Percentiles rank a stretch among this genome's conserved stretches.
Conservation (phyloP, 345 rosid species). For the Euphorbia lathyris region DNA sequence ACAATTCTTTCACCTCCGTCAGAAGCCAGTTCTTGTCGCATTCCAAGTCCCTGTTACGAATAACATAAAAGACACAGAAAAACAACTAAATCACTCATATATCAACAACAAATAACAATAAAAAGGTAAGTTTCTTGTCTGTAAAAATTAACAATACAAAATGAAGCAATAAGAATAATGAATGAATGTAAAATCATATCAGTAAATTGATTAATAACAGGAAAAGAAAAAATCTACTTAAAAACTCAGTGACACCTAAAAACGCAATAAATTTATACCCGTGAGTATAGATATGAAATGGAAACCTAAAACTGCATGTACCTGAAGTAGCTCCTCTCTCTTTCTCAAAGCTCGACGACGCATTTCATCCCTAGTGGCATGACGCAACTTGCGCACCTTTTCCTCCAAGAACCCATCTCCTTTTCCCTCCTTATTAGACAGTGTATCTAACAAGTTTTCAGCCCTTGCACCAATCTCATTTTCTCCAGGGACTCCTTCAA, state of each 20-base stretch:
- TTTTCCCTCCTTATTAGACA: constrained; percentile 82
- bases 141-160: background rate
- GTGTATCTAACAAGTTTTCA: constrained; percentile 89
- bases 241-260: background rate
- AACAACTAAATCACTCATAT: background rate
- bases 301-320: constrained; percentile 24
- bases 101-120: background rate
- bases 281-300: background rate
- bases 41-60: constrained; percentile 69
- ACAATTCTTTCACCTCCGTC: constrained; percentile 94
- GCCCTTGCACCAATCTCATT: constrained; percentile 97
- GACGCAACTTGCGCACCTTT: constrained; percentile 67
- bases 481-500: constrained; percentile 94
- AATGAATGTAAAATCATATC: too few species aligned
- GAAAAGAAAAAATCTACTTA: background rate
- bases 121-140: background rate
- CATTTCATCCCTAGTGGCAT: constrained; percentile 94
- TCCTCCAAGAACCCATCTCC: constrained; percentile 94
- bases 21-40: constrained; percentile 75
- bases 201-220: background rate
- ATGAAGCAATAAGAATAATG: background rate
- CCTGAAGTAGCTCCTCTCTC: constrained; percentile 88
- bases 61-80: constrained; percentile 10
- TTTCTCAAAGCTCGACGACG: constrained; percentile 80
- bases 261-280: background rate